These are phyloP conservation scores for Taphrina deformans DNA, from an alignment of 1,139 yeast species.

Conservation along the genomic window DNA sequence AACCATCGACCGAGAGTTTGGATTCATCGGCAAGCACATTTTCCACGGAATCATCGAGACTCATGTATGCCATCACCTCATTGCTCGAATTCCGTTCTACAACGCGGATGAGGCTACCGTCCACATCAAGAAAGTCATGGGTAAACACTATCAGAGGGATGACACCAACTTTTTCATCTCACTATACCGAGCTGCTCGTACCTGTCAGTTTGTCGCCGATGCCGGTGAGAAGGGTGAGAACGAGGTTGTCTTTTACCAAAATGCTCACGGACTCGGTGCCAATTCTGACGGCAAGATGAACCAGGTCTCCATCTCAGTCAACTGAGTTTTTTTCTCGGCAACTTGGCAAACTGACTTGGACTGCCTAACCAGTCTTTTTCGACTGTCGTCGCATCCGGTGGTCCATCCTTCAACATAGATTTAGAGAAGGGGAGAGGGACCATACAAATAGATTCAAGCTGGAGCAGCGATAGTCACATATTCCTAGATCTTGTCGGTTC, in stretches of 20 bases:
- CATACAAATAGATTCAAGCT: not conserved
- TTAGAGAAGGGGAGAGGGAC: not conserved
- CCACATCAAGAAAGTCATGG: slow-evolving; percentile 79
- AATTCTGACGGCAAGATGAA: slow-evolving; percentile 29
- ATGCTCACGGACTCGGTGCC: slow-evolving; percentile 59
- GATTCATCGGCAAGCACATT: slow-evolving; percentile 73
- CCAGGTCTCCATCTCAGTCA: slow-evolving; percentile 12
- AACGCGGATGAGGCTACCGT: slow-evolving; percentile 77
- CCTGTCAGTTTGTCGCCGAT: slow-evolving; percentile 74
- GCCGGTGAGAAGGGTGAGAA: slow-evolving; percentile 53
- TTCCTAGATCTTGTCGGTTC: not conserved
- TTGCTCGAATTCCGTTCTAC: slow-evolving; percentile 82
- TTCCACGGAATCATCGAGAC: slow-evolving; percentile 90
- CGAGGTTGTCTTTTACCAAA: slow-evolving; percentile 77
- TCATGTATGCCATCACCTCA: slow-evolving; percentile 83
- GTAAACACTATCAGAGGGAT: slow-evolving; percentile 67
- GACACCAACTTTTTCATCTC: slow-evolving; percentile 73
- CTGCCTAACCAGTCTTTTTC: too few relatives aligned
- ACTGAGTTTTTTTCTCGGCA: not conserved
- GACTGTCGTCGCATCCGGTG: too few relatives aligned
- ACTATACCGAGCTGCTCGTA: slow-evolving; percentile 68
- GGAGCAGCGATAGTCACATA: not conserved
- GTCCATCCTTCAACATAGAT: too few relatives aligned
- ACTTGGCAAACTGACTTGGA: too few relatives aligned
- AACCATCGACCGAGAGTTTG: slow-evolving; percentile 80